Conservation (phyloP, 495 filamentous ascomycete genomes). For the Aspergillus indologenus region DNA sequence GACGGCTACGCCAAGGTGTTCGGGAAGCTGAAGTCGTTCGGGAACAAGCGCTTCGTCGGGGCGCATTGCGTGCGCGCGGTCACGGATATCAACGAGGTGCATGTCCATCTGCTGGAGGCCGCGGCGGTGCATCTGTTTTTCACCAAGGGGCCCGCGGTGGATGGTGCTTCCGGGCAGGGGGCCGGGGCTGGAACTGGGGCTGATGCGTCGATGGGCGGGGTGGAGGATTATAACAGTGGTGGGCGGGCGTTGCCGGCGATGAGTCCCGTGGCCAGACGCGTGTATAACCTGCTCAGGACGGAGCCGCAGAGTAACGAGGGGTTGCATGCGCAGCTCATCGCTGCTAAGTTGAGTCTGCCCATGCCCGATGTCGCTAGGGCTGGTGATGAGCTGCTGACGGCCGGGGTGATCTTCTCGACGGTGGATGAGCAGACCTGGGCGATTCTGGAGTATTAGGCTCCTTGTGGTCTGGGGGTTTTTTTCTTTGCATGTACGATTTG, state of each 20-base stretch:
- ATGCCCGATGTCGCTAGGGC: conserved; percentile 67
- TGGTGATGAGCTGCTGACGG: conserved; percentile 69
- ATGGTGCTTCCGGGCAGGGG: conserved; percentile 24
- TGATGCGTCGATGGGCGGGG: conserved; percentile 40
- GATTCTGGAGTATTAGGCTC: conserved; percentile 58
- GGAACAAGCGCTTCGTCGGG: conserved; percentile 73
- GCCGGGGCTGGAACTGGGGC: conserved; percentile 23
- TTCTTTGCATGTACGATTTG: no score
- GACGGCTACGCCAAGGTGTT: conserved; percentile 80
- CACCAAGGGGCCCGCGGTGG: conserved; percentile 65
- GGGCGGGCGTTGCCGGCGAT: conserved; percentile 44
- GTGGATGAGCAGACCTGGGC: conserved; percentile 82
- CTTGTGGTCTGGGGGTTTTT: background rate
- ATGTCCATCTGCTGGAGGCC: conserved; percentile 84
- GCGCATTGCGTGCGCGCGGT: conserved; percentile 79
- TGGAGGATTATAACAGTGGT: conserved; percentile 32
- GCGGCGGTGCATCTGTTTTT: conserved; percentile 82
- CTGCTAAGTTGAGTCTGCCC: conserved; percentile 56
- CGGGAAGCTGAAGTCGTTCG: conserved; percentile 74
- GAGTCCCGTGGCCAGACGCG: conserved; percentile 56
- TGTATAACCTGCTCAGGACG: conserved; percentile 62
- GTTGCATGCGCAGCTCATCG: conserved; percentile 72
- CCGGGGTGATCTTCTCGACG: conserved; percentile 83
- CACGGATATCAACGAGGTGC: conserved; percentile 84
- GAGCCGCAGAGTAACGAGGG: conserved; percentile 73